Conservation (phyloP, 129 eudicot species). For the Escallonia rubra region DNA sequence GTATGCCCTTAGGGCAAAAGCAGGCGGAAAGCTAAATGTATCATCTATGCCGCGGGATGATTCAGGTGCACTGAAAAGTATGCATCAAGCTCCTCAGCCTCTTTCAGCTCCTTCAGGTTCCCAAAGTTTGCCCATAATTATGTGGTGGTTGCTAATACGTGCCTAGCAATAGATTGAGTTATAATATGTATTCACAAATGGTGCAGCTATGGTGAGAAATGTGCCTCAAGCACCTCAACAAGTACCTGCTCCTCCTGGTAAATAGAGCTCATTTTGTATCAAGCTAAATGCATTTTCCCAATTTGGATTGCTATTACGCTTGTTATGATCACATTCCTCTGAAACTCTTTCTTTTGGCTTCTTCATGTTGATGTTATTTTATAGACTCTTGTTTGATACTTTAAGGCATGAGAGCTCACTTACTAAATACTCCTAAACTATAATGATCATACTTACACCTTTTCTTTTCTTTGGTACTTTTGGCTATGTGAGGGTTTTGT, state of each 20-base stretch:
- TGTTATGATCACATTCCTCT: no score
- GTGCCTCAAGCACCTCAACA: constrained; percentile 50
- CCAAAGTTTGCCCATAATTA: constrained; percentile 5
- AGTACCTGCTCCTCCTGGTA: constrained; percentile 48
- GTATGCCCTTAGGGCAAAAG: constrained; percentile 80
- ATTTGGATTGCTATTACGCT: background rate
- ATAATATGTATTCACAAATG: constrained; percentile 12
- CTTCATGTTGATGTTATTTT: no score
- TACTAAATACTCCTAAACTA: no score
- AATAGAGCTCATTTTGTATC: background rate
- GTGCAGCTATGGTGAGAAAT: constrained; percentile 33
- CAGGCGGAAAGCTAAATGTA: constrained; percentile 34
- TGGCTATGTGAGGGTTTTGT: no score
- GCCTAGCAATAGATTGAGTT: constrained; percentile 1
- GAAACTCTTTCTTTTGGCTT: no score
- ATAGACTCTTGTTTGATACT: no score
- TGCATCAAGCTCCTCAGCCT: constrained; percentile 54
- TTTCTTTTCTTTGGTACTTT: no score
- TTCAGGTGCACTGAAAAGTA: constrained; percentile 30
- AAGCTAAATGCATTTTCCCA: background rate
- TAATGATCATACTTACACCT: no score
- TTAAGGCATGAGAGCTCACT: no score
- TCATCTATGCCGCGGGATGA: constrained; percentile 46
- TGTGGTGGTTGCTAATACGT: background rate
- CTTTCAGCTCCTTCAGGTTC: constrained; percentile 42